Evolutionary conservation across 495 filamentous ascomycete species (phyloP).

Genomic region (Haplographium delicatum): DNA sequence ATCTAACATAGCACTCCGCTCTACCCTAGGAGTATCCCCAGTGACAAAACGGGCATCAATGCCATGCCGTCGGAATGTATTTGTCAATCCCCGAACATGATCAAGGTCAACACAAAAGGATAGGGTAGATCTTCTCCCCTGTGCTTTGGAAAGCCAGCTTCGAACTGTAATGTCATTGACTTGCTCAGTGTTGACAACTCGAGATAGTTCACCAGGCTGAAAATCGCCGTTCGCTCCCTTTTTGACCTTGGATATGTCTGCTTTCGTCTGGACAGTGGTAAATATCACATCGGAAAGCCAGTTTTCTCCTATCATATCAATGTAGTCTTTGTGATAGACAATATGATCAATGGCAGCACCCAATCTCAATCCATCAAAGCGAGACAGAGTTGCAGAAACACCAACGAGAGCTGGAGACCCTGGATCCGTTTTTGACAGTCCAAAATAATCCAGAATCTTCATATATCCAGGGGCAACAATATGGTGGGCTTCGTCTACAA

Average conservation of each 20-base stretch:
- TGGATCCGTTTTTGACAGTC: slow-evolving; percentile 48
- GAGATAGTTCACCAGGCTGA: slow-evolving; percentile 62
- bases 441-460: slow-evolving; percentile 66
- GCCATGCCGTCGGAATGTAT: slow-evolving; percentile 67
- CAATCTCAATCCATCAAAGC: slow-evolving; percentile 81
- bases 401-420: slow-evolving; percentile 73
- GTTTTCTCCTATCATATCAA: slow-evolving; percentile 92
- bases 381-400: slow-evolving; percentile 88
- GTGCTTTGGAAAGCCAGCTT: slow-evolving; percentile 75
- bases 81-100: slow-evolving; percentile 70
- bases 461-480: slow-evolving; percentile 83
- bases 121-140: slow-evolving; percentile 72
- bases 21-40: slow-evolving; percentile 59
- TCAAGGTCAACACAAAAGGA: slow-evolving; percentile 88
- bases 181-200: slow-evolving; percentile 70
- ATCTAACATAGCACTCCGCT: slow-evolving; percentile 62
- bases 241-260: slow-evolving; percentile 65
- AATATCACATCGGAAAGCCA: slow-evolving; percentile 83
- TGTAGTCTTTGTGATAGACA: slow-evolving; percentile 94
- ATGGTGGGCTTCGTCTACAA: slow-evolving; percentile 98
- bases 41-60: slow-evolving; percentile 83
- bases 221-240: slow-evolving; percentile 72
- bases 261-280: slow-evolving; percentile 81
- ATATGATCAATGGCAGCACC: slow-evolving; percentile 91
- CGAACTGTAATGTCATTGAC: slow-evolving; percentile 78